Conservation (phyloP, 2,329 filamentous ascomycete genomes). For the Bisporella sp. region DNA sequence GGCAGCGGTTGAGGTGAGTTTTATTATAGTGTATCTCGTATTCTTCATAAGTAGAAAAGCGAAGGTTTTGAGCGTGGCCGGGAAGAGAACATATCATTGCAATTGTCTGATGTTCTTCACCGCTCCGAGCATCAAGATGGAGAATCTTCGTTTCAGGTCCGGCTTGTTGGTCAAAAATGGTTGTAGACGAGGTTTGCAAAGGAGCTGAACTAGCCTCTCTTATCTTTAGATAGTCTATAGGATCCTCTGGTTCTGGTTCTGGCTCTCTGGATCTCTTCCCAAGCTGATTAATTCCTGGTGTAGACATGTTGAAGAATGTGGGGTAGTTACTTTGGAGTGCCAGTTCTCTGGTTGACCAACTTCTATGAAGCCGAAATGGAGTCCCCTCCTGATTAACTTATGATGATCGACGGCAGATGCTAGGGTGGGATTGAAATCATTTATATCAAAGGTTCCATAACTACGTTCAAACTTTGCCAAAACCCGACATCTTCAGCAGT, state of each 20-base stretch:
- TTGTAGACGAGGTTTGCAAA: too few species aligned
- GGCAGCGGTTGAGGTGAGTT: constrained; percentile 75
- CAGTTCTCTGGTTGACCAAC: not conserved
- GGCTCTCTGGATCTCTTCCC: not conserved
- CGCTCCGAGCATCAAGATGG: constrained; percentile 54
- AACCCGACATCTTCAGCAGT: too few species aligned
- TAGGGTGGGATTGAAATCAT: too few species aligned
- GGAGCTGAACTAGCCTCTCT: too few species aligned
- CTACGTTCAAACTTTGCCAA: too few species aligned
- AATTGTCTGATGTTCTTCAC: constrained; percentile 17
- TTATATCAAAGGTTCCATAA: too few species aligned
- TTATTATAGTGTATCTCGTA: constrained; percentile 85
- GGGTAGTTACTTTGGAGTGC: not conserved
- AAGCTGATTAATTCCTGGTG: not conserved
- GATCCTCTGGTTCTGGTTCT: not conserved
- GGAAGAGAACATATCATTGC: constrained; percentile 75
- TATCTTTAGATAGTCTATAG: too few species aligned
- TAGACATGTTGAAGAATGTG: constrained; percentile 17
- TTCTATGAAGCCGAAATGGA: too few species aligned
- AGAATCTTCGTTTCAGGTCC: constrained; percentile 42
- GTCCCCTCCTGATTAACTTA: too few species aligned
- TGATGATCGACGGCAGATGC: too few species aligned
- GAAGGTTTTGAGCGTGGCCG: constrained; percentile 63
- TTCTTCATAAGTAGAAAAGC: constrained; percentile 68
- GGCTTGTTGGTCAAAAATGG: too few species aligned